Base-by-base conservation (phyloP, 805 yeast species). In the Yamadazyma paraphyllophila region DNA sequence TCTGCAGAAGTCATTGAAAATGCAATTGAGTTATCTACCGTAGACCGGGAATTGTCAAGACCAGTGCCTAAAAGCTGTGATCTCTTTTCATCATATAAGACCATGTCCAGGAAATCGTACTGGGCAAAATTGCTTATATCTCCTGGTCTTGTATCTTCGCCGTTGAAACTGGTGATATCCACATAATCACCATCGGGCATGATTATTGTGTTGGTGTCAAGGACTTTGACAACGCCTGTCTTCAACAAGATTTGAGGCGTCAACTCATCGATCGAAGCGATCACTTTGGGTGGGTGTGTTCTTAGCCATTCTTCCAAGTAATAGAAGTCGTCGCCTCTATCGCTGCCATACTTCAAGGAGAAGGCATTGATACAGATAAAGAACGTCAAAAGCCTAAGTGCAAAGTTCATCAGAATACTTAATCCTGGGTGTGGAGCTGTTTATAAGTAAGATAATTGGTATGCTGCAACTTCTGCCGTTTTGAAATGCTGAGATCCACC, bases 161-260 rank as follows among this genome's bases (percentile, higher is more conserved):
- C 38, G 20, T 37, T 13, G 35, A 32, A 46, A 8, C 42, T 32
- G 8, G 39, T 37, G 13, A 46, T 46, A 24, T 41, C 45, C 11
- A 46, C 36, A 15, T 32, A 46, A 32, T 43, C 46, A 6, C 46
- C 49, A 25, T 43, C 46, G 13, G 49, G 48, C 5, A 49, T 33
- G n/a, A 57, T 47, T 12, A 56, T 17, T 2, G 58, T 46, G 8
- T 49, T 48, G 3, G 55, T 32, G 6, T 40, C 27, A 20, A 12
- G 17, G 1, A 57, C 37, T 13, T 40, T 48, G 6, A 47, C 49
- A 2, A 48, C 52, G 15, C 58, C 59, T 15, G 45, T 43, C 14
- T 46, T 48, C 17, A 46, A 12, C 8, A 57, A 36, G 13, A 36
- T 44, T 15, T 30, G 41, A 3, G 57, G 44, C 1, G 34, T 39